Evolutionary conservation across 192 early-diverging fungal species (phyloP), one percentile per base, ranked within the genome.

Genomic region (Anaeromyces robustus): DNA sequence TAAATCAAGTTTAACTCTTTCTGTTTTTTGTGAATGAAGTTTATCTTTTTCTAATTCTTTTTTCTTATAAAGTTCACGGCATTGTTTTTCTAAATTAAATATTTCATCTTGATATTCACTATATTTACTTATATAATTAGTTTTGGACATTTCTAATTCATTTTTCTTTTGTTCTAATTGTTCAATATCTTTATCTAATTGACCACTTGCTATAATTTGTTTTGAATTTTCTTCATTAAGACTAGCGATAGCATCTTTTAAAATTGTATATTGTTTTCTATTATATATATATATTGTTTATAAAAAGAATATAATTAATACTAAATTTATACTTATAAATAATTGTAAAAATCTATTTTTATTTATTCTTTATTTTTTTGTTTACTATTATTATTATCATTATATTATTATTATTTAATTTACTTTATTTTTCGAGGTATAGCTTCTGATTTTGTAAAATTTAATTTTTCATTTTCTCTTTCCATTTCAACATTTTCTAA

Each of bases 401-500:
- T n/a, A n/a, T n/a, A n/a, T n/a, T n/a, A n/a, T n/a, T n/a, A n/a
- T n/a, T n/a, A n/a, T n/a, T n/a, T 18, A 14, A 52, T 82, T 77
- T 86, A 90, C 89, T 90, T 81, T 77, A 91, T 91, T 81, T 91
- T 91, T 77, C 85, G 84, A 26, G 90, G 90, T 83, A 90, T 91
- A 79, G 90, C 89, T 37, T 83, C 86, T 26, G 89, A 84, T 77
- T 91, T 86, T 52, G 86, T 84, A 13, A 88, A 84, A 13, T 85
- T 84, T 30, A 85, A 83, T 19, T 87, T 85, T 77, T 89, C 89
- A 68, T 86, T 87, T 80, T 91, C 90, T 29, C 85, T 82, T 79
- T 91, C 90, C 29, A 85, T 84, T 30, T 90, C 88, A n/a, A 89
- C 37, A n/a, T 87, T 79, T 22, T 91, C 89, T n/a, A 85, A 85